Evolutionary conservation across 768 basidiomycete species (phyloP).

Genomic region (Rhizopogon rudus): DNA sequence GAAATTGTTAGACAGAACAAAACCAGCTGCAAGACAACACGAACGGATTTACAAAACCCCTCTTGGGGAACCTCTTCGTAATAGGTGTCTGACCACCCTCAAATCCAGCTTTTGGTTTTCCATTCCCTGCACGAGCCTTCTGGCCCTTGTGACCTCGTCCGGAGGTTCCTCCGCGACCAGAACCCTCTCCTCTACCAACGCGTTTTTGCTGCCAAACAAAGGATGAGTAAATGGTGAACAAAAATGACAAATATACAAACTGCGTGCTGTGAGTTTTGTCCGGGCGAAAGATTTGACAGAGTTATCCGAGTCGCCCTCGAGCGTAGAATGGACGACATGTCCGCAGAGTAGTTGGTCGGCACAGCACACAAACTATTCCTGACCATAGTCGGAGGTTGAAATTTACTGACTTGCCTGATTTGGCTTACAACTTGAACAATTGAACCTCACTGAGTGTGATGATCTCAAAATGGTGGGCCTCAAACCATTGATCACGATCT

Average conservation of each 20-base stretch:
- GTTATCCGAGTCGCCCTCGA: conserved; percentile 37
- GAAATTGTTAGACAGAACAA: background rate
- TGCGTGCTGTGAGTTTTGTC: conserved; percentile 61
- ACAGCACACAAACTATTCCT: too few relatives aligned
- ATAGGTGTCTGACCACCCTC: conserved; percentile 98
- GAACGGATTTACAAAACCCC: conserved; percentile 90
- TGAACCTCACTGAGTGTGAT: too few relatives aligned
- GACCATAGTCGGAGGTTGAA: background rate
- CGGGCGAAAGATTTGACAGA: conserved; percentile 73
- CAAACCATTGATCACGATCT: conserved; percentile 74
- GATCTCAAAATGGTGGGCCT: conserved; percentile 26
- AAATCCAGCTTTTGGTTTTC: conserved; percentile 77
- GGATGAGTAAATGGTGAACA: conserved; percentile 2
- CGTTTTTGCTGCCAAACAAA: conserved; percentile 73
- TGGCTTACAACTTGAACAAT: background rate
- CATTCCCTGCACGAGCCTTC: conserved; percentile 86
- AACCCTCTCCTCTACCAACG: conserved; percentile 89
- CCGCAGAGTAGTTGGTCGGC: background rate
- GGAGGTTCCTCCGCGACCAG: conserved; percentile 87
- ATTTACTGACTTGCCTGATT: background rate
- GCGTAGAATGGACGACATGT: conserved; percentile 33
- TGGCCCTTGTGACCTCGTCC: conserved; percentile 95
- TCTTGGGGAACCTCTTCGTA: conserved; percentile 86
- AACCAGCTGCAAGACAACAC: conserved; percentile 25
- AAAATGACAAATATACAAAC: conserved; percentile 31